phyloP scores from a whole-genome alignment of 1,139 yeast genomes.

The Geotrichum histeridarum region DNA sequence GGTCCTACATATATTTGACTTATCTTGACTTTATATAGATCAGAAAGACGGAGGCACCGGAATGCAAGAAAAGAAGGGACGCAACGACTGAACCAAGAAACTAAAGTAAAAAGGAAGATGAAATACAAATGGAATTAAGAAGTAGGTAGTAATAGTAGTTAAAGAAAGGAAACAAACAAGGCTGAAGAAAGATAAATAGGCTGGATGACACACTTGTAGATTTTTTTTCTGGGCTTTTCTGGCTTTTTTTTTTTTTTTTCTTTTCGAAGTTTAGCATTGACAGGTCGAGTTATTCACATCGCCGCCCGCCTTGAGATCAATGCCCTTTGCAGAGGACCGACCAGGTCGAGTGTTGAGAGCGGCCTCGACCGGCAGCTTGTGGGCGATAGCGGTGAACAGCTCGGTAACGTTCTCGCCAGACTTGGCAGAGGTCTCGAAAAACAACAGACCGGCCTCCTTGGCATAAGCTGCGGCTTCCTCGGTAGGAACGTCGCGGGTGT shows the following conservation, averaged over 20 bases:
- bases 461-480: constrained; percentile 57
- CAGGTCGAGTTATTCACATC: constrained; percentile 3
- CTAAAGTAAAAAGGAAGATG: neutral
- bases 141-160: too few species aligned
- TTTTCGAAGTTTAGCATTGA: constrained; percentile 9
- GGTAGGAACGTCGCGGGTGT: constrained; percentile 49
- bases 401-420: constrained; percentile 78
- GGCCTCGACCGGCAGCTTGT: constrained; percentile 37
- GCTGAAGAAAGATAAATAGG: too few species aligned
- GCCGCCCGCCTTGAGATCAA: constrained; percentile 11
- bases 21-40: too few species aligned
- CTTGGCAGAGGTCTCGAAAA: constrained; percentile 92
- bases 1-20: too few species aligned
- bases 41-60: too few species aligned
- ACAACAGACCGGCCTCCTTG: constrained; percentile 68
- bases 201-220: too few species aligned
- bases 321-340: constrained; percentile 33
- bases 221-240: too few species aligned
- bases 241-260: neutral
- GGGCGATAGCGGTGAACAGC: constrained; percentile 75
- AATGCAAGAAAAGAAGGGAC: too few species aligned
- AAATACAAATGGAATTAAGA: neutral
- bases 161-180: too few species aligned
- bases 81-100: neutral
- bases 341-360: constrained; percentile 32